Conservation (phyloP, 805 yeast species). For the Starmerella geochares region DNA sequence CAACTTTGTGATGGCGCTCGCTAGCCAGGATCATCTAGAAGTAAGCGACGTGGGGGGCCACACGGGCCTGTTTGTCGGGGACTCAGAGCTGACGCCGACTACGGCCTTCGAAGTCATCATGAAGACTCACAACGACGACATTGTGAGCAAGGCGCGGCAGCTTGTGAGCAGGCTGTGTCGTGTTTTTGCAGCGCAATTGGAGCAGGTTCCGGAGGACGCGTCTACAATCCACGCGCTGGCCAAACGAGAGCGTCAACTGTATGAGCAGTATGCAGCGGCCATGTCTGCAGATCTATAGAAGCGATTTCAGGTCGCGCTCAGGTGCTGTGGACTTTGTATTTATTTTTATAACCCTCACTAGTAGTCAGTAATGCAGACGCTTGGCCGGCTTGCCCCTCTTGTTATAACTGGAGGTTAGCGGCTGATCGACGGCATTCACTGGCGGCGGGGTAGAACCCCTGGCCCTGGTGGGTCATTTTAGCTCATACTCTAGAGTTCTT, state of each 20-base stretch:
- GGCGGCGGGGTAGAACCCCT: conserved; percentile 1
- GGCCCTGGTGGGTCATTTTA: conserved; percentile 2
- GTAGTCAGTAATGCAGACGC: not conserved
- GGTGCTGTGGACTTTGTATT: not conserved
- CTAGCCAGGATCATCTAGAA: conserved; percentile 23
- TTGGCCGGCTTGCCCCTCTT: not conserved
- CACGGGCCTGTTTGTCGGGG: conserved; percentile 22
- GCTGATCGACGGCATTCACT: not conserved
- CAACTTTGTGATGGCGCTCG: conserved; percentile 25
- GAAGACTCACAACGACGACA: not conserved
- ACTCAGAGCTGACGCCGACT: conserved; percentile 22
- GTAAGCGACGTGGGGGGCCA: conserved; percentile 18
- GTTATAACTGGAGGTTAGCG: not conserved
- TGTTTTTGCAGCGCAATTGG: conserved; percentile 1
- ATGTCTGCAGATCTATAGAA: not conserved
- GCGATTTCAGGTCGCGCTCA: not conserved
- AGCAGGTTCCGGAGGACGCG: not conserved
- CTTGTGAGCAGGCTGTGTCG: conserved; percentile 13
- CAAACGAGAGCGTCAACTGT: conserved; percentile 7
- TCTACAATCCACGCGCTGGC: conserved; percentile 5
- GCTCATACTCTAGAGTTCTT: too few relatives aligned
- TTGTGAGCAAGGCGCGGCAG: conserved; percentile 9
- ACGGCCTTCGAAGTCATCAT: conserved; percentile 13
- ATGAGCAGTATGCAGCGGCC: conserved; percentile 2
- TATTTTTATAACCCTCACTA: not conserved